Evolutionary conservation across 2,329 filamentous ascomycete species (phyloP).

Genomic region (Lachnellula hyalina): DNA sequence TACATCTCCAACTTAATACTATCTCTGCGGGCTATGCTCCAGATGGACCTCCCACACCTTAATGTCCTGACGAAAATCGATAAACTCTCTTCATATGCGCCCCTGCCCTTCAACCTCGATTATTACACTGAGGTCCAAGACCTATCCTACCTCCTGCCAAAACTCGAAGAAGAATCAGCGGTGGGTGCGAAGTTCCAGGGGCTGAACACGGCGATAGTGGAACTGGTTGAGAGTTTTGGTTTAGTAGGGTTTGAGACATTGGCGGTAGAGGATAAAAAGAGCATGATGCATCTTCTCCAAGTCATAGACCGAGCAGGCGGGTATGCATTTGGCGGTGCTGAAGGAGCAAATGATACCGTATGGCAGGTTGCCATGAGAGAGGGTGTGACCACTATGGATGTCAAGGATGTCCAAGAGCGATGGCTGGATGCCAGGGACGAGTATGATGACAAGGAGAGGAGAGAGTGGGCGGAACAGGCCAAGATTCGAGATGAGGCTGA

Average conservation of each 20-base stretch:
- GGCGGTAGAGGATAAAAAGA: slow-evolving; percentile 93
- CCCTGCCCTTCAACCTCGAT: slow-evolving; percentile 89
- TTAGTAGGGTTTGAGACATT: slow-evolving; percentile 90
- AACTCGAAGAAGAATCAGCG: slow-evolving; percentile 73
- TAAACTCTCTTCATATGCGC: slow-evolving; percentile 78
- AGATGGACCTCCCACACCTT: slow-evolving; percentile 93
- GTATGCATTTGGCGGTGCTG: slow-evolving; percentile 85
- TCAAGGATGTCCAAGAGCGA: slow-evolving; percentile 86
- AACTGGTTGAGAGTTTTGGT: slow-evolving; percentile 82
- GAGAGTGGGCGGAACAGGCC: slow-evolving; percentile 70
- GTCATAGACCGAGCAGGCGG: slow-evolving; percentile 89
- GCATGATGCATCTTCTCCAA: slow-evolving; percentile 86
- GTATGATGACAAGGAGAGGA: slow-evolving; percentile 74
- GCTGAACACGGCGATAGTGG: slow-evolving; percentile 80
- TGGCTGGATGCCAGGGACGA: slow-evolving; percentile 91
- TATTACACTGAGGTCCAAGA: slow-evolving; percentile 98
- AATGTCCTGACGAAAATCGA: slow-evolving; percentile 98
- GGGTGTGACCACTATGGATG: slow-evolving; percentile 68
- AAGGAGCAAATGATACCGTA: slow-evolving; percentile 92
- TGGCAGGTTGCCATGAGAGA: slow-evolving; percentile 93
- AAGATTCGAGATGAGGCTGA: slow-evolving; percentile 41
- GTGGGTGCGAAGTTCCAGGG: slow-evolving; percentile 72
- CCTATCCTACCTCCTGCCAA: slow-evolving; percentile 74
- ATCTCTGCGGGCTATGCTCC: slow-evolving; percentile 91
- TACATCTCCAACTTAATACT: slow-evolving; percentile 94